Base-by-base conservation (phyloP, 495 filamentous ascomycete genomes). In the Thermochaetoides thermophila region DNA sequence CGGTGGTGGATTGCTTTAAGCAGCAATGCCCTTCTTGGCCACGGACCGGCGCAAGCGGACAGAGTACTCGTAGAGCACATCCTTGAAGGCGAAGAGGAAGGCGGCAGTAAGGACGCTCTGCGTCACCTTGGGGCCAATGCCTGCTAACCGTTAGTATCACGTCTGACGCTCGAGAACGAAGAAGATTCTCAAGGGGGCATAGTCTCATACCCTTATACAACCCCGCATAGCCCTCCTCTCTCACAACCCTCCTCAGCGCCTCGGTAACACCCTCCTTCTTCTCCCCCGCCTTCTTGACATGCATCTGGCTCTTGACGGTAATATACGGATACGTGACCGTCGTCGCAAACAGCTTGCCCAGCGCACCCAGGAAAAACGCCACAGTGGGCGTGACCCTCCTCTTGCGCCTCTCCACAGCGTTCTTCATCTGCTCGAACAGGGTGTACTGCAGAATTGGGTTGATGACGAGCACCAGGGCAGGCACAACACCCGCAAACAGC, bases 381-480 rank as follows among this genome's bases (percentile, higher is more conserved):
- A 92, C 71, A 30, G 73, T 78, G 1, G 89, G 82, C 0, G 78
- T 91, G 40, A 93, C 71, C 27, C 61, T 57, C 32, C 56, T 47
- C n/a, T n/a, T n/a, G 50, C 55, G 52, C 47, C 57, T 60, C 29
- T 73, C 68, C 39, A 64, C 45, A 6, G 50, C 32, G 40, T 73
- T 71, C 68, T 93, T 95, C 61, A 99, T 59, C 61, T 95, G 86
- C 66, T 99, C 89, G 43, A 95, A 99, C 29, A 99, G 80, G 11
- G 91, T 99, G 49, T 99, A 99, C 59, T 96, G 91, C 40, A 99
- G 59, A 39, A 99, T 99, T 2, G 89, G 89, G 57, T 99, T 99
- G 53, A 94, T 81, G 34, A 99, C 89, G 32, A 99, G 58, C 34
- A 99, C 71, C 29, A 99, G 65, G 2, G 91, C 89, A 10, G 89